Conservation (phyloP, 2,329 filamentous ascomycete genomes). For the Talaromyces verruculosus region DNA sequence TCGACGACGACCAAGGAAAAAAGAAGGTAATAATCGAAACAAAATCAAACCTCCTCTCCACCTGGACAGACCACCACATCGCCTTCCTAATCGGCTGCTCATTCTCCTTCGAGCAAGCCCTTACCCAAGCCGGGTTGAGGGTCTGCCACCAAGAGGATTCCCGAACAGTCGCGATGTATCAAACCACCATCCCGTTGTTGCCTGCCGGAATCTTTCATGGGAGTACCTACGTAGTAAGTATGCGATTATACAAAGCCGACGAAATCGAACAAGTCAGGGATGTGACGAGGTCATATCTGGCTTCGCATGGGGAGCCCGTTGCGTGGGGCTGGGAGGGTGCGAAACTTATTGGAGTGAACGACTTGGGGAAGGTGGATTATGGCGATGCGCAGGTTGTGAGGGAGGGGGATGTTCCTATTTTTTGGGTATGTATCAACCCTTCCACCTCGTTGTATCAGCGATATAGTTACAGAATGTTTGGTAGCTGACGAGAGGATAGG, state of each 20-base stretch:
- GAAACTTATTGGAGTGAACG: conserved; percentile 53
- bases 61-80: conserved; percentile 61
- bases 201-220: conserved; percentile 60
- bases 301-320: conserved; percentile 64
- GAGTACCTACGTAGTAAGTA: conserved; percentile 60
- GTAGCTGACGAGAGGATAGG: conserved; percentile 59
- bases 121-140: conserved; percentile 51
- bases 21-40: conserved; percentile 38
- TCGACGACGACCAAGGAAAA: not conserved
- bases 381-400: conserved; percentile 48
- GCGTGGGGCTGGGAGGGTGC: conserved; percentile 64
- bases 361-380: conserved; percentile 58
- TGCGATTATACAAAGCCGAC: conserved; percentile 57
- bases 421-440: conserved; percentile 29
- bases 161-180: conserved; percentile 63
- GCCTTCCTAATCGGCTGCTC: conserved; percentile 65
- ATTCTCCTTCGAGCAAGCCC: conserved; percentile 62
- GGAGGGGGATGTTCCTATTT: conserved; percentile 30
- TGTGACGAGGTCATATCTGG: conserved; percentile 56
- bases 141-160: conserved; percentile 52
- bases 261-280: conserved; percentile 56
- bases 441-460: conserved; percentile 21
- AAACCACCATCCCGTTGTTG: conserved; percentile 56
- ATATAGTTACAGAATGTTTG: conserved; percentile 19
- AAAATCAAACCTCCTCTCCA: conserved; percentile 44